phyloP scores from a whole-genome alignment of 2,329 filamentous ascomycete genomes.

The Orbilia ellipsospora region DNA sequence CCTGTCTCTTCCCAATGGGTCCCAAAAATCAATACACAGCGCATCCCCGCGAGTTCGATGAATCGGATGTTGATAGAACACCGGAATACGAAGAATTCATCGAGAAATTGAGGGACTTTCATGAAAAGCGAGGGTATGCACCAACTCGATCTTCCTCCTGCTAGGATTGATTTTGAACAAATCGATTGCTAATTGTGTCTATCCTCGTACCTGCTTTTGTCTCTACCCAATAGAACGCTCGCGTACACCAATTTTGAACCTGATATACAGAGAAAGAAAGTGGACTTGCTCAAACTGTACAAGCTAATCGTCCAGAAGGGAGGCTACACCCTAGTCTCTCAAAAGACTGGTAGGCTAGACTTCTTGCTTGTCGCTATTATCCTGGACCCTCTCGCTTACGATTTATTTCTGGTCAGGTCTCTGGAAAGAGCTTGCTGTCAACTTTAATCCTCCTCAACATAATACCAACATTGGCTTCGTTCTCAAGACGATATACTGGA shows the following conservation, averaged over 20 bases:
- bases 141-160: background rate
- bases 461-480: constrained; percentile 85
- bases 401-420: constrained; percentile 67
- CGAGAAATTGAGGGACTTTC: constrained; percentile 76
- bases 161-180: background rate
- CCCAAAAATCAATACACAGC: constrained; percentile 59
- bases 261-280: constrained; percentile 78
- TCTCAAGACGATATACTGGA: constrained; percentile 89
- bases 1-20: constrained; percentile 60
- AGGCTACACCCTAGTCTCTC: constrained; percentile 85
- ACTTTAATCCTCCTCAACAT: constrained; percentile 78
- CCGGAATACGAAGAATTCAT: constrained; percentile 84
- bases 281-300: constrained; percentile 83
- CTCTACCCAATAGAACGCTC: constrained; percentile 65
- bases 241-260: constrained; percentile 78
- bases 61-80: constrained; percentile 69
- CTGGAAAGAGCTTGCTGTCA: constrained; percentile 81
- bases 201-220: background rate
- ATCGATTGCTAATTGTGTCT: background rate
- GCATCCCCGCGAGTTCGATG: constrained; percentile 53
- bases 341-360: constrained; percentile 69
- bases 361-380: background rate
- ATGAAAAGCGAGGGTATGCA: constrained; percentile 76
- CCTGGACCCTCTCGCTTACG: background rate
- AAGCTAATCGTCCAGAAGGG: constrained; percentile 79